phyloP scores from a whole-genome alignment of 768 basidiomycete genomes.

The Tephrocybe sp. region DNA sequence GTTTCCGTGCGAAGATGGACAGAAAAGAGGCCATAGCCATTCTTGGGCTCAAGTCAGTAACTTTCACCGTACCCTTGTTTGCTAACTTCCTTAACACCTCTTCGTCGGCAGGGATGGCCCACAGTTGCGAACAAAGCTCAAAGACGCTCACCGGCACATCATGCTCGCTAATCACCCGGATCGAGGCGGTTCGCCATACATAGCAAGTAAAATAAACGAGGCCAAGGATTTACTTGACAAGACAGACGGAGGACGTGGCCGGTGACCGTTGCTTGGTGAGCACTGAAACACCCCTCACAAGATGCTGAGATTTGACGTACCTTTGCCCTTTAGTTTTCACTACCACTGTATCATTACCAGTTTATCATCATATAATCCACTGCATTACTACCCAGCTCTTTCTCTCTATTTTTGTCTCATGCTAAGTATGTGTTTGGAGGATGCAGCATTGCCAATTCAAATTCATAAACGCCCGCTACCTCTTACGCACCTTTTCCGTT shows the following conservation, averaged over 20 bases:
- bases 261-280: conserved; percentile 22
- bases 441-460: not conserved
- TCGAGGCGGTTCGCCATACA: conserved; percentile 96
- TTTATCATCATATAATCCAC: conserved; percentile 12
- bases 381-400: conserved; percentile 12
- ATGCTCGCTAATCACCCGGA: conserved; percentile 99
- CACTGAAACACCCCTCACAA: not conserved
- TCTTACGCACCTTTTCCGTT: not conserved
- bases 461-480: not conserved
- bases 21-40: conserved; percentile 89
- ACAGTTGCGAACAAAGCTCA: conserved; percentile 71
- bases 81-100: conserved; percentile 1
- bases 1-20: conserved; percentile 97
- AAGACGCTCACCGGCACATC: conserved; percentile 94
- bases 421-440: not conserved
- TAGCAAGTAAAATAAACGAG: conserved; percentile 99
- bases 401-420: not conserved
- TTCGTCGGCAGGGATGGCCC: conserved; percentile 68
- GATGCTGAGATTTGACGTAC: not conserved
- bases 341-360: conserved; percentile 18
- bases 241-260: conserved; percentile 50
- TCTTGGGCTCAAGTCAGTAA: conserved; percentile 85
- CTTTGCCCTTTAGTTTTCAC: conserved; percentile 6
- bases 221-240: conserved; percentile 92
- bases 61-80: conserved; percentile 7